A percentile compares a stretch with the other conserved stretches of the same genome.
These are phyloP conservation scores for Fraxinus albicans DNA, from an alignment of 305 asterid genomes.

Conservation along the genomic window DNA sequence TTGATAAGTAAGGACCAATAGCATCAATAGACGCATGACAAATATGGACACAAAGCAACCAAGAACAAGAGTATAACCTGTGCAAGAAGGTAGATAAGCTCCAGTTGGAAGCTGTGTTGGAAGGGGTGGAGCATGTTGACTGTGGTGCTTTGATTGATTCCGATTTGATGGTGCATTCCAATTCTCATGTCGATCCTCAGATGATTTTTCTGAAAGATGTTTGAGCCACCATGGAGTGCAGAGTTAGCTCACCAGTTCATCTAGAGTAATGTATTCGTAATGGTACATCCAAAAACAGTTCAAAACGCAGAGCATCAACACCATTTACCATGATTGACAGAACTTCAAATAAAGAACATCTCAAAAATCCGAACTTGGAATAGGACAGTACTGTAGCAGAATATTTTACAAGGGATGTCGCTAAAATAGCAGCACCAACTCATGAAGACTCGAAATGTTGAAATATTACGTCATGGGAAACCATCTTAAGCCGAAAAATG, in stretches of 20 bases:
- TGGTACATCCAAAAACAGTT: neutral
- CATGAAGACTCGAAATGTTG: neutral
- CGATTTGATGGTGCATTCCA: constrained; percentile 50
- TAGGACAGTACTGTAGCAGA: neutral
- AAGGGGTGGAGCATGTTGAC: constrained; percentile 59
- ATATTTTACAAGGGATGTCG: neutral
- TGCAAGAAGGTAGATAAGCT: constrained; percentile 90
- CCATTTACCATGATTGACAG: constrained; percentile 16
- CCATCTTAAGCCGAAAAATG: neutral
- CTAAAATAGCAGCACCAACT: neutral
- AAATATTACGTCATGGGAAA: neutral
- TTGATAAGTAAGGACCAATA: neutral
- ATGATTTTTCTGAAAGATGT: constrained; percentile 46
- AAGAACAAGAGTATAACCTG: constrained; percentile 51
- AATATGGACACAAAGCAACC: neutral
- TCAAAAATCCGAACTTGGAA: neutral
- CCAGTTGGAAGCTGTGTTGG: constrained; percentile 90
- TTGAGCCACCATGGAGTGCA: constrained; percentile 21
- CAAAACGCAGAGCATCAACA: constrained; percentile 4
- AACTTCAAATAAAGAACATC: constrained; percentile 11
- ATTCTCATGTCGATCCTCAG: constrained; percentile 28
- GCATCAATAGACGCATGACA: neutral
- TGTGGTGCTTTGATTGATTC: constrained; percentile 57
- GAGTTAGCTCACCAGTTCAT: constrained; percentile 20
- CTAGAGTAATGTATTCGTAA: constrained; percentile 3